Conservation (phyloP, 2,329 filamentous ascomycete species). For the Alternaria sp. region DNA sequence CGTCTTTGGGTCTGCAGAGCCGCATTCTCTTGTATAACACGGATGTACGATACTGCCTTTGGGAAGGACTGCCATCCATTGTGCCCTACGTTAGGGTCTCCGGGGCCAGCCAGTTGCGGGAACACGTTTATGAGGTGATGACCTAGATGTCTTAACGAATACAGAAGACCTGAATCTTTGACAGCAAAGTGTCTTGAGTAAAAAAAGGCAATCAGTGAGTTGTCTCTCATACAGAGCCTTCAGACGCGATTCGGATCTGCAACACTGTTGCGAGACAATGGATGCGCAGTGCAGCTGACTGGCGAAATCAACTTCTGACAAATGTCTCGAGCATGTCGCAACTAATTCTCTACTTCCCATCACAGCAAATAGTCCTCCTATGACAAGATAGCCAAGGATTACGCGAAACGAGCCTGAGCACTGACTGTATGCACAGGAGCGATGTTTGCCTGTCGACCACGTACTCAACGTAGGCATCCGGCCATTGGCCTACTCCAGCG, state of each 20-base stretch:
- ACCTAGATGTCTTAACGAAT: not conserved
- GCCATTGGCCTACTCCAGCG: slow-evolving; percentile 11
- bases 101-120: not conserved
- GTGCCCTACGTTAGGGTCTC: not conserved
- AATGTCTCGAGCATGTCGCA: not conserved
- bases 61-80: not conserved
- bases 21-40: not conserved
- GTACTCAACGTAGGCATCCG: slow-evolving; percentile 6
- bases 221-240: not conserved
- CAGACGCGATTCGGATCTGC: not conserved
- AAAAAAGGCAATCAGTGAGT: not conserved
- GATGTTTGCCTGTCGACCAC: slow-evolving; percentile 12
- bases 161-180: not conserved
- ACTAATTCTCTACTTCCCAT: not conserved
- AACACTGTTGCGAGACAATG: not conserved
- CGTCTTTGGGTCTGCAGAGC: not conserved
- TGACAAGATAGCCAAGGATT: not conserved
- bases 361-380: not conserved
- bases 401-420: not conserved
- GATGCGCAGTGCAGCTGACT: not conserved
- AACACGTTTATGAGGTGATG: not conserved
- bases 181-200: not conserved
- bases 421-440: not conserved
- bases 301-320: not conserved
- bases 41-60: slow-evolving; percentile 1